A percentile compares a stretch with the other conserved stretches of the same genome.
These are phyloP conservation scores for Amphibolis antarctica DNA, from an alignment of 106 monocot genomes.

Conservation along the genomic window DNA sequence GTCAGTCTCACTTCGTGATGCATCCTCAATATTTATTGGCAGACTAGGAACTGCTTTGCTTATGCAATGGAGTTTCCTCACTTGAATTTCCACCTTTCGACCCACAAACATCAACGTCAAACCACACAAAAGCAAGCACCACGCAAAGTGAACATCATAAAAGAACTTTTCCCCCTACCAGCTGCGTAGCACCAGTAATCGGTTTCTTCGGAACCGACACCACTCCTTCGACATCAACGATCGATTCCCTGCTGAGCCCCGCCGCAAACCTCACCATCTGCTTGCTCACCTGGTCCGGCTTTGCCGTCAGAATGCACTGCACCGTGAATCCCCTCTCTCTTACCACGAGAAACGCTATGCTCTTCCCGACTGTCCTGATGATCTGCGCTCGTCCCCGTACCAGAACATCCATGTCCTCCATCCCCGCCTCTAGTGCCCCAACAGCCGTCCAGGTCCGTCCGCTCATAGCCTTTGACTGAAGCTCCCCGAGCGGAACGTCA, in stretches of 20 bases:
- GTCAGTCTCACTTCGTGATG: slow-evolving; percentile 69
- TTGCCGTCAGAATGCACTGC: slow-evolving; percentile 56
- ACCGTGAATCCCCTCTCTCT: slow-evolving; percentile 50
- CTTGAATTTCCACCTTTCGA: slow-evolving; percentile 72
- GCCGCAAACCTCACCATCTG: slow-evolving; percentile 77
- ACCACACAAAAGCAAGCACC: neutral
- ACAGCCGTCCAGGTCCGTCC: slow-evolving; percentile 56
- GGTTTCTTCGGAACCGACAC: slow-evolving; percentile 45
- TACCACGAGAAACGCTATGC: slow-evolving; percentile 63
- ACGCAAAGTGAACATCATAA: neutral
- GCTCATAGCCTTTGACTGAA: slow-evolving; percentile 51
- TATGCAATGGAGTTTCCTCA: slow-evolving; percentile 69
- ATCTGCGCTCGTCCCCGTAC: slow-evolving; percentile 52
- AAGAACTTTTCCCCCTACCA: slow-evolving; percentile 16
- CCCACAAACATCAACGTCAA: neutral
- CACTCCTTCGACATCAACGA: slow-evolving; percentile 58
- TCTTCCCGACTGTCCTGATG: slow-evolving; percentile 51
- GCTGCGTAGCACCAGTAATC: slow-evolving; percentile 70
- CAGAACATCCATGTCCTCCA: slow-evolving; percentile 40
- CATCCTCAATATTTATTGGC: slow-evolving; percentile 87
- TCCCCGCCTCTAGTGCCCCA: slow-evolving; percentile 17
- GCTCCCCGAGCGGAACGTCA: slow-evolving; percentile 47
- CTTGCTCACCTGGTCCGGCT: slow-evolving; percentile 37
- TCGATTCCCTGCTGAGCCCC: slow-evolving; percentile 53
- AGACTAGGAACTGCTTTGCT: slow-evolving; percentile 52